Evolutionary conservation across 2,329 filamentous ascomycete species (phyloP).

Genomic region (Monilinia fructigena): DNA sequence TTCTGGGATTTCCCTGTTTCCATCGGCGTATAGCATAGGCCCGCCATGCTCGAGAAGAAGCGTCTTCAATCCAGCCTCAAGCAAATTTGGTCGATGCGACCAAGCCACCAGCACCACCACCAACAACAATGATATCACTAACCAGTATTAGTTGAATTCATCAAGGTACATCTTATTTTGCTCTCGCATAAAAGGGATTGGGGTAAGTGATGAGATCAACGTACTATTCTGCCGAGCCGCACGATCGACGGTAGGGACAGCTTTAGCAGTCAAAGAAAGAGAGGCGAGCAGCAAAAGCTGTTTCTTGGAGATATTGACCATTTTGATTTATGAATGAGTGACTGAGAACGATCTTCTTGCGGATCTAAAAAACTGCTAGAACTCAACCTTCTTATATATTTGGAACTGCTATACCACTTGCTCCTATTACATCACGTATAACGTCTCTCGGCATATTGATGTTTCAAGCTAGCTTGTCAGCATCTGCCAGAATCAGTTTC

Average conservation of each 20-base stretch:
- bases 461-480: not conserved
- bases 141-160: not conserved
- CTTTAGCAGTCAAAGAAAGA: conserved; percentile 5
- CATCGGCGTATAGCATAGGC: conserved; percentile 13
- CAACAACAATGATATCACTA: conserved; percentile 18
- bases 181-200: not conserved
- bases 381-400: conserved; percentile 13
- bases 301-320: not conserved
- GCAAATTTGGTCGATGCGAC: conserved; percentile 13
- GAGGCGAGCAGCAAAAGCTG: conserved; percentile 11
- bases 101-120: conserved; percentile 7
- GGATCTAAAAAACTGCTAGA: not conserved
- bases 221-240: not conserved
- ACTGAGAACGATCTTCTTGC: not conserved
- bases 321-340: not conserved
- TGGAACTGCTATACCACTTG: not conserved
- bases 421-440: not conserved
- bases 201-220: not conserved
- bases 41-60: conserved; percentile 15
- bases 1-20: conserved; percentile 17
- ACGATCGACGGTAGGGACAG: not conserved
- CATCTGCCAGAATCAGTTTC: not conserved
- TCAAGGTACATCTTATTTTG: not conserved
- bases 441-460: not conserved
- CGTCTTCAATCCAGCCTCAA: conserved; percentile 13